Base-by-base conservation (phyloP, 208 protist species). In the Trypanosoma rangeli region DNA sequence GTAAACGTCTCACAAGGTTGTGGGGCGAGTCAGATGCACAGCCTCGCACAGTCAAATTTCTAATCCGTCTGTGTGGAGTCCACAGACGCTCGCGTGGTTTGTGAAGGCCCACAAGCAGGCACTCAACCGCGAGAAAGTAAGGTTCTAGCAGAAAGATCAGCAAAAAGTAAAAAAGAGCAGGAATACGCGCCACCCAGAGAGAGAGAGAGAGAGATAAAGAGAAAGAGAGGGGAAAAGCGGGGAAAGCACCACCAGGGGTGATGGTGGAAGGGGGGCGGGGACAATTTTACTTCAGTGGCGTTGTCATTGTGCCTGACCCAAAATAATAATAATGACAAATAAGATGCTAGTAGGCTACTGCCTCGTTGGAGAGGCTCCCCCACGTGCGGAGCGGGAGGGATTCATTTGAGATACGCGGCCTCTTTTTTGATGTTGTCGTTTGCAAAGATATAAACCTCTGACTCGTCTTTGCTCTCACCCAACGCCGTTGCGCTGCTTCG, bases 381-480 rank as follows among this genome's bases (percentile, higher is more conserved):
- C 49, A 9, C n/a, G 31, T 31, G 28, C 64, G 35, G 22, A 49
- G 48, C 12, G 5, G 13, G 8, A 61, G 7, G n/a, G 22, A 13
- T 5, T 63, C 35, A 54, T 7, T 56, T 20, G 37, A 71, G 15
- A 31, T n/a, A 61, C 20, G 69, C 12, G 22, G 77, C 70, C 29
- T 82, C 72, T 67, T 71, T 77, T 60, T 77, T 57, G 28, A 83
- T 78, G 39, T 33, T 44, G 29, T 52, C 50, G 59, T 83, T 83
- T 55, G 37, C 8, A 58, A 74, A 78, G 29, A 68, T n/a, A 63
- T 64, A 70, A 44, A 73, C 48, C 39, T 62, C 50, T 26, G 58
- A 48, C 22, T 20, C 39, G 5, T 16, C 33, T 31, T 72, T 29
- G 15, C n/a, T 37, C 8, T 42, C 42, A 39, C 22, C 37, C 16